phyloP scores from a whole-genome alignment of 352 stramenopile genomes.

The Pythium dissotocum region DNA sequence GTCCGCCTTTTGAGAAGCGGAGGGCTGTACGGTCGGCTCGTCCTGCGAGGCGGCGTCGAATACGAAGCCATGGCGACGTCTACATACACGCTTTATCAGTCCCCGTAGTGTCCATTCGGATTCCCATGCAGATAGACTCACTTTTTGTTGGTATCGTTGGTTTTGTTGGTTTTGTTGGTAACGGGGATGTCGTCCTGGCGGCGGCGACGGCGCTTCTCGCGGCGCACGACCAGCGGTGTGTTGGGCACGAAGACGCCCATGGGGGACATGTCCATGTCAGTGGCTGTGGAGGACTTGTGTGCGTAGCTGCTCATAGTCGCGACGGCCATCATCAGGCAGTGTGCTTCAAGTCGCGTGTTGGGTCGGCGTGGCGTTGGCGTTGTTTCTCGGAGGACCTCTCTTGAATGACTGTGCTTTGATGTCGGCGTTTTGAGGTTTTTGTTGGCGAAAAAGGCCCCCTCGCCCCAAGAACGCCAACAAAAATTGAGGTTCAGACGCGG shows the following conservation, averaged over 20 bases:
- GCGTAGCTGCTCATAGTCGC: constrained; percentile 15
- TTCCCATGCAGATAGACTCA: constrained; percentile 7
- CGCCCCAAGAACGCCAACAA: constrained; percentile 1
- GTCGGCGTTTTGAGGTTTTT: constrained; percentile 1
- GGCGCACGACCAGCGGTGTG: constrained; percentile 58
- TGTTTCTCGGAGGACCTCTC: constrained; percentile 16
- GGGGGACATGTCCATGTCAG: constrained; percentile 16
- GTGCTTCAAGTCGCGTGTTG: neutral
- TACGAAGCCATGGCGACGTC: constrained; percentile 53
- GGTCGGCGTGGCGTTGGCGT: neutral
- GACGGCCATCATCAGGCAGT: constrained; percentile 16
- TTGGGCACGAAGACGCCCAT: constrained; percentile 32
- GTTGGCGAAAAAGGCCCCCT: constrained; percentile 1
- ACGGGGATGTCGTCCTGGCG: constrained; percentile 18
- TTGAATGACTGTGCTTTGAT: constrained; percentile 19
- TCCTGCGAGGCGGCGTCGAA: constrained; percentile 36
- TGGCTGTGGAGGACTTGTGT: neutral
- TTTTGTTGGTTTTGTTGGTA: constrained; percentile 7
- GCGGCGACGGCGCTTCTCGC: constrained; percentile 56
- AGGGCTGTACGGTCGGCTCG: constrained; percentile 31
- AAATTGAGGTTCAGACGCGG: constrained; percentile 3
- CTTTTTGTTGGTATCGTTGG: constrained; percentile 11
- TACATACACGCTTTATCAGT: neutral
- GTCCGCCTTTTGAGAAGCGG: constrained; percentile 4
- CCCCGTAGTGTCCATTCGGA: neutral